Base-by-base conservation (phyloP, 2,329 filamentous ascomycete genomes). In the Basipetospora chlamydospora region DNA sequence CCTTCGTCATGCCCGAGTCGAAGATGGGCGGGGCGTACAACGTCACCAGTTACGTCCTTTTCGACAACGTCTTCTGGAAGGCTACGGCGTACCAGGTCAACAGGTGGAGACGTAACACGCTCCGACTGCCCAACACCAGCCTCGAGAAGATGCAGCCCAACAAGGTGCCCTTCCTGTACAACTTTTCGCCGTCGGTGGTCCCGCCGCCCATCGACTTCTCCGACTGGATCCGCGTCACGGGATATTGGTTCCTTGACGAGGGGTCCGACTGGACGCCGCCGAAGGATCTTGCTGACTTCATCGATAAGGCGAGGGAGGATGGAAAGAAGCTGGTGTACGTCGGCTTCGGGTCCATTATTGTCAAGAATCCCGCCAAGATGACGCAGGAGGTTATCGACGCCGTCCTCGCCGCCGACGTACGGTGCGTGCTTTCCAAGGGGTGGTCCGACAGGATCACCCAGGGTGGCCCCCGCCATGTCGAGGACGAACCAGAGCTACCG, bases 141-240 rank as follows among this genome's bases (percentile, higher is more conserved):
- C 63, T 94, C 29, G 82, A 90, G 52, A 93, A 87, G 60, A 75
- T 98, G 73, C 86, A 95, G 58, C 79, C 83, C 2, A 94, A 95
- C 62, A 92, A 93, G 54, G 85, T 95, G n/a, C 90, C 90, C 0
- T 98, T 98, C 57, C 59, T 98, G 31, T 98, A 98, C 64, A 96
- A 95, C 58, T 96, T 95, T 55, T 93, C 84, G 39, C 85, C 87
- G 1, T 81, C 76, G 9, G 90, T 98, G 10, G 90, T 98, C n/a
- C 76, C 83, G 2, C 88, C 87, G 20, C 90, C 90, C 12, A 66
- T 95, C 2, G 90, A 98, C 59, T 98, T 87, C 59, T 88, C 84
- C 28, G 90, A 96, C 55, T 98, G 90, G 90, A 90, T 98, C 53
- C 76, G 85, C 29, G 84, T 96, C 6, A 96, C 90, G 0, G 90